phyloP scores from a whole-genome alignment of 352 stramenopile genomes.

The Globisporangium carolinianum region DNA sequence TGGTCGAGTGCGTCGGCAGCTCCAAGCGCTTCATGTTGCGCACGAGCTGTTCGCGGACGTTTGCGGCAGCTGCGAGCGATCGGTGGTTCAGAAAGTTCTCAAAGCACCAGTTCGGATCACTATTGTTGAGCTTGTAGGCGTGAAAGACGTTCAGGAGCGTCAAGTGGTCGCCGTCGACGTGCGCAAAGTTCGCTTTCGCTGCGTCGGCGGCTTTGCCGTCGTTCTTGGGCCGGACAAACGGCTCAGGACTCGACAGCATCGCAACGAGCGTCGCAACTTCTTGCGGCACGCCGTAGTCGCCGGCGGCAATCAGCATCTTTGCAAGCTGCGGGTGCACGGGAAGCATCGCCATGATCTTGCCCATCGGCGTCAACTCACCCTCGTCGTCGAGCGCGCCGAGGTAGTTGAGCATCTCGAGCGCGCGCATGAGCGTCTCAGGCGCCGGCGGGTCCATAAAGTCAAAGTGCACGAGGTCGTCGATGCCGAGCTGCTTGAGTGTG shows the following conservation, averaged over 20 bases:
- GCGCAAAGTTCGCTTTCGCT: conserved; percentile 94
- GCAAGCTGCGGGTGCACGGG: conserved; percentile 96
- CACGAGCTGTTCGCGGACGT: conserved; percentile 95
- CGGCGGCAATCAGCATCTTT: conserved; percentile 96
- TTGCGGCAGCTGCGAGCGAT: conserved; percentile 91
- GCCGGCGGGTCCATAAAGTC: conserved; percentile 99
- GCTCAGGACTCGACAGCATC: conserved; percentile 92
- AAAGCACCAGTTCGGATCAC: conserved; percentile 94
- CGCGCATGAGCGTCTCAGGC: conserved; percentile 97
- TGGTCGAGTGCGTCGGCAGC: conserved; percentile 57
- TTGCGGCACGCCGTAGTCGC: conserved; percentile 93
- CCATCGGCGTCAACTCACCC: conserved; percentile 91
- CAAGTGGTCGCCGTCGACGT: conserved; percentile 96
- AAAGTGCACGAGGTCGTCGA: conserved; percentile 98
- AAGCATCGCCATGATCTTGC: conserved; percentile 93
- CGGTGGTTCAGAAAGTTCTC: conserved; percentile 97
- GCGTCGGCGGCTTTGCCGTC: conserved; percentile 95
- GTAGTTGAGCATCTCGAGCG: conserved; percentile 98
- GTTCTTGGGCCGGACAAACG: conserved; percentile 96
- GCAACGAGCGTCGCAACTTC: conserved; percentile 97
- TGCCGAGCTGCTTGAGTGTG: conserved; percentile 97
- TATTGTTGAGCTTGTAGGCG: conserved; percentile 92
- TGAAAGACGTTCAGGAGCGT: conserved; percentile 98
- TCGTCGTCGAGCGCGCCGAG: conserved; percentile 97
- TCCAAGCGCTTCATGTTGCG: conserved; percentile 95